Evolutionary conservation across 2,329 filamentous ascomycete genomes (phyloP), one percentile per base, ranked within the genome.

Genomic region (Fragosphaeria purpurea): DNA sequence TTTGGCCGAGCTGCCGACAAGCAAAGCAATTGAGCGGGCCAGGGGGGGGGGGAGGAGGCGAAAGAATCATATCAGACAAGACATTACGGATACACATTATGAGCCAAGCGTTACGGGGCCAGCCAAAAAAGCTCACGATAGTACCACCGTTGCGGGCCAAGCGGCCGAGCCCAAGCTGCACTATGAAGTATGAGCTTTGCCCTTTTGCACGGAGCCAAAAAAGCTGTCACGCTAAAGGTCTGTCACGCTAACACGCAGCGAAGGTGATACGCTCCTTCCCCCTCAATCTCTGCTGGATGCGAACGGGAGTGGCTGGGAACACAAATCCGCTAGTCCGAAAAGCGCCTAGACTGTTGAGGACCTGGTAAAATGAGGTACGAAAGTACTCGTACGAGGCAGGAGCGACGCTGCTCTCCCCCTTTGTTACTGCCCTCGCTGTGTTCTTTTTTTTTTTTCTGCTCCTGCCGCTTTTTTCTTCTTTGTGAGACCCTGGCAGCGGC

Each of bases 111-210:
- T 47, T 53, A 50, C 47, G 51, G 51, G 50, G 51, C 41, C 51
- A 53, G 47, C 51, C 40, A 47, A 34, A 44, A 52, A 32, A 43
- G 51, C 41, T 53, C 44, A 47, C 47, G 40, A 50, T 43, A 41
- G 47, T 53, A 22, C 33, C 35, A 38, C 22, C 22, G 22, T 45
- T 47, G 22, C 43, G 31, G 31, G 30, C 31, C 22, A 22, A 22
- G 22, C 22, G 22, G 22, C 22, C 22, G 22, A 22, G 22, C 22
- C 22, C 22, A 22, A 22, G 22, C 22, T 22, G 22, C 22, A 22
- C 22, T 22, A 22, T 22, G 22, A 22, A 22, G 22, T 22, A 22
- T 22, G 22, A 22, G 22, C 22, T 22, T 22, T 22, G 22, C 22
- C 22, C 22, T 22, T 22, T 22, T 22, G 2, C 33, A 11, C 31